These are phyloP conservation scores for Mortierella sp. DNA, from an alignment of 371 early-diverging fungal genomes.

Conservation along the genomic window DNA sequence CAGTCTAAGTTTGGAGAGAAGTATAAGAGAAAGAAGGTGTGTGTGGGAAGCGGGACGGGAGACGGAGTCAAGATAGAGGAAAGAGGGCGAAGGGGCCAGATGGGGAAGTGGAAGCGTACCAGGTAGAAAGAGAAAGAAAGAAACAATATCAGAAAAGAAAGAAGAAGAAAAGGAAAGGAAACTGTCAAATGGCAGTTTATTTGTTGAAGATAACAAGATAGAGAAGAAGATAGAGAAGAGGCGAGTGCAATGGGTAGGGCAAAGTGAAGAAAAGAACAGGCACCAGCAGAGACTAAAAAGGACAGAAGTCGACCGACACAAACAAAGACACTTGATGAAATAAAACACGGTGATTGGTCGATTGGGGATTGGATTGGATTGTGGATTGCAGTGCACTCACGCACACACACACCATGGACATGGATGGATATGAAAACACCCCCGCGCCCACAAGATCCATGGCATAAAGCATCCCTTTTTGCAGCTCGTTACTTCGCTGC, in stretches of 20 bases:
- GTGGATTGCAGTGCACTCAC: not conserved
- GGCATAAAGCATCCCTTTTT: not conserved
- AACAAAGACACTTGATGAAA: too few relatives aligned
- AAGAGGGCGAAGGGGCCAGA: slow-evolving; percentile 5
- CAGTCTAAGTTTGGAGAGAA: slow-evolving; percentile 5
- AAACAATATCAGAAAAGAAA: not conserved
- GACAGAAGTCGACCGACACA: not conserved
- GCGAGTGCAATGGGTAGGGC: not conserved
- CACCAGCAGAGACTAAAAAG: not conserved
- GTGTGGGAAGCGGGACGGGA: not conserved
- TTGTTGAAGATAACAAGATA: not conserved
- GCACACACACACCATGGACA: not conserved
- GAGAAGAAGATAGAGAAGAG: not conserved
- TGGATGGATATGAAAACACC: not conserved
- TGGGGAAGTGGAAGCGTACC: not conserved
- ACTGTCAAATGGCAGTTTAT: too few relatives aligned
- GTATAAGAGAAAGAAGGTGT: too few relatives aligned
- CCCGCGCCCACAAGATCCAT: not conserved
- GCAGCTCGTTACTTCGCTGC: not conserved
- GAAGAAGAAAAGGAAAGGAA: not conserved
- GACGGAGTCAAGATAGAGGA: not conserved
- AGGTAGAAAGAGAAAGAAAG: not conserved
- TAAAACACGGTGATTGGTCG: not conserved
- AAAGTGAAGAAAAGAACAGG: not conserved
- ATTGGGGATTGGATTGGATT: not conserved